Evolutionary conservation across 2,329 filamentous ascomycete genomes (phyloP), one percentile per base, ranked within the genome.

Genomic region (Pyricularia sp.): DNA sequence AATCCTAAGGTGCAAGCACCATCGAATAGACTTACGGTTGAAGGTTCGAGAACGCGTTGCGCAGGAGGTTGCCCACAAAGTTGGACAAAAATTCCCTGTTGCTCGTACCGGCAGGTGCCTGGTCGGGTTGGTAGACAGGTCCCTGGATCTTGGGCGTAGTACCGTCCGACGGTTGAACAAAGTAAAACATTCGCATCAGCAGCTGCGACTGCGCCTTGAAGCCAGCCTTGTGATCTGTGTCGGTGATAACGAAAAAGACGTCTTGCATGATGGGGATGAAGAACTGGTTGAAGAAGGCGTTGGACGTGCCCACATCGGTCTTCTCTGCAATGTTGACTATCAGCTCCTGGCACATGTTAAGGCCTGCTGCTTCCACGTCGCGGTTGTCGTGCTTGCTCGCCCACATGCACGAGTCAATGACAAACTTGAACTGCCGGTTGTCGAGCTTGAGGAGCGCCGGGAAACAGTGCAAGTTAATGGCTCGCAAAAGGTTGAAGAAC

Each of bases 321-420:
- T 94, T 91, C 75, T 97, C 94, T 10, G 94, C 93, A 83, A 99
- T 97, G 81, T 99, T 99, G 80, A 92, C 94, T 78, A 99, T 94
- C 72, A 99, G 85, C 81, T 99, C 95, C 73, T 97, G 88, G 79
- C 94, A 98, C 95, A 99, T 99, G 80, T 94, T 95, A 71, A 99
- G 88, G 70, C 95, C 95, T 58, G 95, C 96, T 73, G 92, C 93
- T 80, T 99, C 95, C 33, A 99, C 95, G 77, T 97, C 93, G 70
- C 95, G 92, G 81, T 99, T 99, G 82, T 99, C 95, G 80, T 99
- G 95, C 84, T 99, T 99, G 84, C 94, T 97, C n/a, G 96, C 95
- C 96, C 95, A 99, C 86, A 98, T 93, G 84, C 96, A 99, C 50
- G 94, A 97, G 79, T 99, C 95, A 73, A 99, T 98, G 75, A 99